These are phyloP conservation scores for Kuraishia molischiana DNA, from an alignment of 805 yeast species.

Conservation along the genomic window DNA sequence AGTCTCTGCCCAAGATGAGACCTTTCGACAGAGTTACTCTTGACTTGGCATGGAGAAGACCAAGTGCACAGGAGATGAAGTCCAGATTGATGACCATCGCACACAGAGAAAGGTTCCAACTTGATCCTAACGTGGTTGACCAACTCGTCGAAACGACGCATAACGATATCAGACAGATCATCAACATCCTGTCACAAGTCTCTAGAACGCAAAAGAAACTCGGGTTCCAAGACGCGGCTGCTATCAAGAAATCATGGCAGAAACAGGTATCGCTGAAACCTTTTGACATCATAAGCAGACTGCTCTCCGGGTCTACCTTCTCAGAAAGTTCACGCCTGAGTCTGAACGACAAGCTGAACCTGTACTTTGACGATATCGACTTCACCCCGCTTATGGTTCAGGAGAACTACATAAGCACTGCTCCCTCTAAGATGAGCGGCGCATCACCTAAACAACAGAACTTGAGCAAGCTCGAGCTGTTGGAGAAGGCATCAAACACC, in stretches of 20 bases:
- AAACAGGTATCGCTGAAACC: slow-evolving; percentile 88
- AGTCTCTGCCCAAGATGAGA: slow-evolving; percentile 88
- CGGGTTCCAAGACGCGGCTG: slow-evolving; percentile 51
- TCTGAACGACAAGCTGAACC: slow-evolving; percentile 73
- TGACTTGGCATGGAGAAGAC: slow-evolving; percentile 83
- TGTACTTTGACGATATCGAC: slow-evolving; percentile 91
- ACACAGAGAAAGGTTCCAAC: slow-evolving; percentile 66
- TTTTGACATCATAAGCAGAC: slow-evolving; percentile 72
- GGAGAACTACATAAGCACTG: slow-evolving; percentile 74
- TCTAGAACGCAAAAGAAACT: slow-evolving; percentile 62
- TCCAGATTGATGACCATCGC: slow-evolving; percentile 89
- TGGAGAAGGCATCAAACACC: slow-evolving; percentile 75
- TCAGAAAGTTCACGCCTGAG: slow-evolving; percentile 40
- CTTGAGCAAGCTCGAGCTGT: slow-evolving; percentile 46
- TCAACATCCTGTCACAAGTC: slow-evolving; percentile 79
- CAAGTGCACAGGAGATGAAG: slow-evolving; percentile 71
- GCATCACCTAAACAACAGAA: slow-evolving; percentile 22
- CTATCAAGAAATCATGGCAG: slow-evolving; percentile 66
- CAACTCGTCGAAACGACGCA: slow-evolving; percentile 77
- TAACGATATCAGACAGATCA: slow-evolving; percentile 90
- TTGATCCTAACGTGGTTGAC: slow-evolving; percentile 75
- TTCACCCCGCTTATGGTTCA: slow-evolving; percentile 94
- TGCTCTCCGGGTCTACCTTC: slow-evolving; percentile 54
- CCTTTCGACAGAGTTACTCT: slow-evolving; percentile 80
- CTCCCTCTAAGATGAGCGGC: slow-evolving; percentile 31